Percentiles rank a stretch among this genome's conserved stretches.
Conservation (phyloP, 192 early-diverging fungal genomes). For the Spizellomyces punctatus region DNA sequence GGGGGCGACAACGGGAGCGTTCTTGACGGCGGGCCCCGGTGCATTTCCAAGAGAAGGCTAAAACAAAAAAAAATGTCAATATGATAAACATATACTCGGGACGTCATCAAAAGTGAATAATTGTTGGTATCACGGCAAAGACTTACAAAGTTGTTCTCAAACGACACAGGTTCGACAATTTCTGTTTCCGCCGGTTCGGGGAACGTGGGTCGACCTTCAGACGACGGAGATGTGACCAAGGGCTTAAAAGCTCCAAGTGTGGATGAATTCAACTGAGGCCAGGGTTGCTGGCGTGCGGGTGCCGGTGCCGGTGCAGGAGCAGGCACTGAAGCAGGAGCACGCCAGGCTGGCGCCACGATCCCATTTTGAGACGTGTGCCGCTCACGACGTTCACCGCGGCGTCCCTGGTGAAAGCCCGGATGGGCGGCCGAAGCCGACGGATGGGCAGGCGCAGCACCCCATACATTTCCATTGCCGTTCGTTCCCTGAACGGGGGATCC, state of each 20-base stretch:
- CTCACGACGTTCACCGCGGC: background rate
- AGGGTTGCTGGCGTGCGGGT: conserved; percentile 27
- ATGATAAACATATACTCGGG: background rate
- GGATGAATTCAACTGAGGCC: conserved; percentile 33
- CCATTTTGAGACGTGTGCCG: conserved; percentile 18
- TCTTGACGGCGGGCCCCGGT: background rate
- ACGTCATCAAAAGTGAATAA: background rate
- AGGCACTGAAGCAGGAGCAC: background rate
- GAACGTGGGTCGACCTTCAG: background rate
- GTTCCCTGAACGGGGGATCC: no score
- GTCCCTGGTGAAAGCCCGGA: no score
- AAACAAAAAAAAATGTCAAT: background rate
- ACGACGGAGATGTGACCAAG: background rate
- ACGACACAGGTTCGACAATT: background rate
- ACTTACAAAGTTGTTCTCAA: conserved; percentile 28
- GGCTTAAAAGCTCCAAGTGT: conserved; percentile 29
- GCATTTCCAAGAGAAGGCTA: conserved; percentile 4
- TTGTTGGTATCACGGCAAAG: background rate
- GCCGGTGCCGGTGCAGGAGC: background rate
- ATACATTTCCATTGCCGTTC: no score
- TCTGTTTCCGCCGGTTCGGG: background rate
- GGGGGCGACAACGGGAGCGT: background rate
- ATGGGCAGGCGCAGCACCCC: no score
- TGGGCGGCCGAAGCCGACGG: no score
- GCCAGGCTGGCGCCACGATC: conserved; percentile 13